Evolutionary conservation across 192 early-diverging fungal genomes (phyloP).

Genomic region (Obelidium mucronatum): DNA sequence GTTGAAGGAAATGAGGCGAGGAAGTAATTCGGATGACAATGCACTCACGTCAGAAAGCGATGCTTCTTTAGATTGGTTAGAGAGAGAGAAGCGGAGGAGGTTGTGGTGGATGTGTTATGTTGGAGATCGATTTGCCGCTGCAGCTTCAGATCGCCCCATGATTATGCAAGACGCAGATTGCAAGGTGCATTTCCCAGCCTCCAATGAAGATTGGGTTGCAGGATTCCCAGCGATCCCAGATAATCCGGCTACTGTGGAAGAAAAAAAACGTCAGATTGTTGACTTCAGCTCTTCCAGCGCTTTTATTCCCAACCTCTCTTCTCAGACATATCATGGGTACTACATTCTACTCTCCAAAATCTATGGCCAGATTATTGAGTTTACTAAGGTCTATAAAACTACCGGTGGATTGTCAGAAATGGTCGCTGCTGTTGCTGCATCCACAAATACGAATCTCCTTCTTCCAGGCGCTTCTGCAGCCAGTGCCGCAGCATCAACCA

Average conservation of each 20-base stretch:
- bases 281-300: slow-evolving; percentile 42
- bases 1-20: slow-evolving; percentile 52
- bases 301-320: slow-evolving; percentile 44
- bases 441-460: neutral
- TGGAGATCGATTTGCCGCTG: slow-evolving; percentile 50
- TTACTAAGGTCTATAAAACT: slow-evolving; percentile 38
- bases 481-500: neutral
- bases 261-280: slow-evolving; percentile 30
- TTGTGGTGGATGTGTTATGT: slow-evolving; percentile 58
- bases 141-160: slow-evolving; percentile 46
- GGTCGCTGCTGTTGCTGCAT: too few relatives aligned
- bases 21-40: slow-evolving; percentile 48
- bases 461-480: neutral
- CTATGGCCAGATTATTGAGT: slow-evolving; percentile 55
- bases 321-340: slow-evolving; percentile 37
- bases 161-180: slow-evolving; percentile 55
- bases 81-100: slow-evolving; percentile 47
- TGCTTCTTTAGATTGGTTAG: slow-evolving; percentile 42
- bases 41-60: neutral
- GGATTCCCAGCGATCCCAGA: neutral
- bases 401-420: slow-evolving; percentile 3
- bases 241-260: neutral
- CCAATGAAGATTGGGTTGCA: neutral
- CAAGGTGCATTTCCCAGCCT: slow-evolving; percentile 51
- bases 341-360: slow-evolving; percentile 53